These are phyloP conservation scores for Rosa multiflora DNA, from an alignment of 306 rosid species.

Conservation along the genomic window DNA sequence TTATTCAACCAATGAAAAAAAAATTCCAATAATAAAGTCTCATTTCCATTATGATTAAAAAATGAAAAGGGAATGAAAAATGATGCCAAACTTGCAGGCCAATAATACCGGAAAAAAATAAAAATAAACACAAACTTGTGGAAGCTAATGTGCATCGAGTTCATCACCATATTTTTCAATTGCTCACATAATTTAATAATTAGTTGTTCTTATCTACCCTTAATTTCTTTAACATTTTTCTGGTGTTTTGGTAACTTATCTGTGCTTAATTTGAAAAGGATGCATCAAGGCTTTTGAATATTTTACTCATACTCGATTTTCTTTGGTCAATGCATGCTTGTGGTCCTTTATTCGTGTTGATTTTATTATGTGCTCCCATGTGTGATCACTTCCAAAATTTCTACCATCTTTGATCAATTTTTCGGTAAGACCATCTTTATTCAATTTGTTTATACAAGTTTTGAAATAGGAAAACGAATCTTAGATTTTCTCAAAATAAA, in stretches of 20 bases:
- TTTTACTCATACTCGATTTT: conserved; percentile 24
- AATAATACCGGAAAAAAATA: conserved; percentile 21
- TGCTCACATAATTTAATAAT: conserved; percentile 27
- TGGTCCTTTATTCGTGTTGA: conserved; percentile 26
- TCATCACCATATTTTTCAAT: conserved; percentile 46
- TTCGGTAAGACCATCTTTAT: conserved; percentile 10
- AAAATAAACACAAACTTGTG: conserved; percentile 32
- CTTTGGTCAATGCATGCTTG: conserved; percentile 47
- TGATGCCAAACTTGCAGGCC: conserved; percentile 34
- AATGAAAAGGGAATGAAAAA: conserved; percentile 19
- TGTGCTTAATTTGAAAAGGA: conserved; percentile 30
- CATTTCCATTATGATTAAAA: conserved; percentile 19
- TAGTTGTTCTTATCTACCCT: conserved; percentile 44
- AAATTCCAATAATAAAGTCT: neutral
- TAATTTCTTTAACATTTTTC: conserved; percentile 29
- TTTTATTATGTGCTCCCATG: conserved; percentile 23
- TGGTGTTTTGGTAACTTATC: conserved; percentile 30
- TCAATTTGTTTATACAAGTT: conserved; percentile 11
- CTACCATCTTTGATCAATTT: conserved; percentile 24
- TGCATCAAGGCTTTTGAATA: conserved; percentile 32
- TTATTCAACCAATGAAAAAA: neutral
- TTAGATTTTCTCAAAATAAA: neutral
- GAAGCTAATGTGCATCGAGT: conserved; percentile 45
- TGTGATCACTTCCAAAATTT: conserved; percentile 22
- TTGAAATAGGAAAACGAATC: conserved; percentile 8